Evolutionary conservation across 2,329 filamentous ascomycete genomes (phyloP).

Genomic region (Stemphylium lycopersici): DNA sequence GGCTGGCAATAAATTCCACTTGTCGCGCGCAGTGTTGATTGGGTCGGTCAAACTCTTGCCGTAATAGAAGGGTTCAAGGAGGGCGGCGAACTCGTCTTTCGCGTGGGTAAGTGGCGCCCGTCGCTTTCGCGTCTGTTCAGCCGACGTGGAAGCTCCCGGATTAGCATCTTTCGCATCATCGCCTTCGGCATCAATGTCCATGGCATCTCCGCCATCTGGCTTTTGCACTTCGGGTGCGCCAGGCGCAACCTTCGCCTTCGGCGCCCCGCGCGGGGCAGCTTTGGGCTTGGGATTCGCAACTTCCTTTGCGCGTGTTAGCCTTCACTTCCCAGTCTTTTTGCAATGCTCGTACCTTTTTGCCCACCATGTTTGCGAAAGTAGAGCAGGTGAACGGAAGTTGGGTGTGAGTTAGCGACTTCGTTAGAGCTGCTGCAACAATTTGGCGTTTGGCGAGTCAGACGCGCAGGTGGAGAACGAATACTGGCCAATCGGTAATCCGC

Average conservation of each 20-base stretch:
- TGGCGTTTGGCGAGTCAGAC: conserved; percentile 37
- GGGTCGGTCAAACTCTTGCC: conserved; percentile 71
- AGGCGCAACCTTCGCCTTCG: conserved; percentile 29
- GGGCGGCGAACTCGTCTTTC: conserved; percentile 64
- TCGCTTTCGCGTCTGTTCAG: conserved; percentile 38
- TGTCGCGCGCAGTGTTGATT: conserved; percentile 78
- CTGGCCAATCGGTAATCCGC: conserved; percentile 39
- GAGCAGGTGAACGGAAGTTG: conserved; percentile 16
- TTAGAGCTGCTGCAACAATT: conserved; percentile 33
- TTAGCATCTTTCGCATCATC: conserved; percentile 23
- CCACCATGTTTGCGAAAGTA: conserved; percentile 36
- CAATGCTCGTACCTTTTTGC: conserved; percentile 32
- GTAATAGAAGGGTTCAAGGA: conserved; percentile 73
- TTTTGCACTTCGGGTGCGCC: conserved; percentile 18
- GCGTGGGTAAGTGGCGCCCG: conserved; percentile 36
- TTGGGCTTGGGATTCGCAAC: conserved; percentile 32
- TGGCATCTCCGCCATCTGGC: conserved; percentile 13
- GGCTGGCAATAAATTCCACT: conserved; percentile 96
- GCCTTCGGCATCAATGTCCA: conserved; percentile 17
- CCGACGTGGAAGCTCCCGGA: conserved; percentile 24
- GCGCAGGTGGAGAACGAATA: conserved; percentile 13
- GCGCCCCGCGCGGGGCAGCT: conserved; percentile 42
- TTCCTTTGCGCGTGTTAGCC: conserved; percentile 31
- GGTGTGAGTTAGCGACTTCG: conserved; percentile 18
- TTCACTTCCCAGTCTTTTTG: neutral